phyloP scores from a whole-genome alignment of 257 asterid species.

The Datura wrightii region DNA sequence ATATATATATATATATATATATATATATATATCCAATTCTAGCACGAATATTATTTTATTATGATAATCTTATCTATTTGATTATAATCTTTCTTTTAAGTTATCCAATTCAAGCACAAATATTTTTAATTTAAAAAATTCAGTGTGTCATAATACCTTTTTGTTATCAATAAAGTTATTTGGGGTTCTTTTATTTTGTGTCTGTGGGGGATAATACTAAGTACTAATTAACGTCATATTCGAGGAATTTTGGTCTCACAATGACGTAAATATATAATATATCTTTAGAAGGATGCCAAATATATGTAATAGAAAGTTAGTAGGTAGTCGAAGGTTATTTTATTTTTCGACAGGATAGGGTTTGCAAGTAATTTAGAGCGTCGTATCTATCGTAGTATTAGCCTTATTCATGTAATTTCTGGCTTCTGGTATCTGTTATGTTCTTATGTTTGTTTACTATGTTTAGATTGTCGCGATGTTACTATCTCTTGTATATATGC shows the following conservation, averaged over 20 bases:
- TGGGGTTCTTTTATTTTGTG: background rate
- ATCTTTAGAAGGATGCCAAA: no score
- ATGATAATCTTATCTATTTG: background rate
- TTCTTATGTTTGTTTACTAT: no score
- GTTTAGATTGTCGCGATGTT: no score
- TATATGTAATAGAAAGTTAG: no score
- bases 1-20: background rate
- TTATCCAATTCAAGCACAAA: background rate
- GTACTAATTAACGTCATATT: background rate
- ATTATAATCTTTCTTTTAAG: background rate
- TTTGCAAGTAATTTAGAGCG: no score
- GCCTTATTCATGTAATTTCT: no score
- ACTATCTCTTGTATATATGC: no score
- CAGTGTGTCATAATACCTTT: background rate
- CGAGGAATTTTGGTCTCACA: background rate
- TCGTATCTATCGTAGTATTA: no score
- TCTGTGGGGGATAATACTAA: background rate
- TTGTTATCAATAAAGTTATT: background rate
- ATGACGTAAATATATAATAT: background rate
- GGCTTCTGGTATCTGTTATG: no score
- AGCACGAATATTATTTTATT: background rate
- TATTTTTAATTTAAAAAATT: background rate
- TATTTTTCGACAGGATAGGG: no score
- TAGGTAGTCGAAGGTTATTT: no score
- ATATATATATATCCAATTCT: background rate